phyloP scores from a whole-genome alignment of 345 rosid genomes.

The Boechera stricta region DNA sequence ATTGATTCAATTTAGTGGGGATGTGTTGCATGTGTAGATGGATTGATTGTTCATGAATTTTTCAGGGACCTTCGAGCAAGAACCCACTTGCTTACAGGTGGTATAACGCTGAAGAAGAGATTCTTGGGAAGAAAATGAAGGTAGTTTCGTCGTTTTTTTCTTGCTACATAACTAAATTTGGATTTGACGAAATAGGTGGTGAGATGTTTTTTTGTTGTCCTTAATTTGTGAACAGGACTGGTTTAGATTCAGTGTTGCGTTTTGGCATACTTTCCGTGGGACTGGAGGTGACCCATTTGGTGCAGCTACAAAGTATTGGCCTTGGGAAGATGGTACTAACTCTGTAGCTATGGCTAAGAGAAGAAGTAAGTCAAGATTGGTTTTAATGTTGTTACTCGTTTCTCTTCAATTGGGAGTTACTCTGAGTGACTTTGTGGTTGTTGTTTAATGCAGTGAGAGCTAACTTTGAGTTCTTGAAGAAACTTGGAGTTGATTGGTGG shows the following conservation, averaged over 20 bases:
- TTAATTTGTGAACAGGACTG: slow-evolving; percentile 64
- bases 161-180: background rate
- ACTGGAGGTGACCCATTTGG: slow-evolving; percentile 93
- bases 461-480: slow-evolving; percentile 90
- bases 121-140: slow-evolving; percentile 99
- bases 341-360: slow-evolving; percentile 93
- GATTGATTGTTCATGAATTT: background rate
- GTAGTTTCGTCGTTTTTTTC: slow-evolving; percentile 35
- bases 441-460: slow-evolving; percentile 76
- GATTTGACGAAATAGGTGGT: background rate
- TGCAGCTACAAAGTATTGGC: slow-evolving; percentile 86
- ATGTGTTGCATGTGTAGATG: slow-evolving; percentile 21
- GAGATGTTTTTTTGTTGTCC: background rate
- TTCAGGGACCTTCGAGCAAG: slow-evolving; percentile 79
- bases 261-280: slow-evolving; percentile 98
- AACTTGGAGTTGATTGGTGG: slow-evolving; percentile 95
- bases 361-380: slow-evolving; percentile 68
- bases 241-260: slow-evolving; percentile 97
- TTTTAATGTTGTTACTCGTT: background rate
- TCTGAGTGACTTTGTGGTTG: slow-evolving; percentile 19
- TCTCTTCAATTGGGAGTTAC: background rate
- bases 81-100: slow-evolving; percentile 83
- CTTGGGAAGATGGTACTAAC: slow-evolving; percentile 98
- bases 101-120: slow-evolving; percentile 87
- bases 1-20: background rate